Base-by-base conservation (phyloP, 306 rosid species). In the Gleditsia sinensis region DNA sequence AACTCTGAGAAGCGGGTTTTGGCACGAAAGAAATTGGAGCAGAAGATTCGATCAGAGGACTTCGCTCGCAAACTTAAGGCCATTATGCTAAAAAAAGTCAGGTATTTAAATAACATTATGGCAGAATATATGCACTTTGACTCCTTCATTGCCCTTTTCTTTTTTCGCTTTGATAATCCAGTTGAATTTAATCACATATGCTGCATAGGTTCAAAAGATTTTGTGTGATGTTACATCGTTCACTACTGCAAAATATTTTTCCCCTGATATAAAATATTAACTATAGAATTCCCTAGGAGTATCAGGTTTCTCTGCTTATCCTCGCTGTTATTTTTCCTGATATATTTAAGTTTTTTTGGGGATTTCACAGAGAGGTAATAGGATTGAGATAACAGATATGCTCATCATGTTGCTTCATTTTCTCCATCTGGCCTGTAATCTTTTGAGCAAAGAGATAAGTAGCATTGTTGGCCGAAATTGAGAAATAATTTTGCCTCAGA, bases 1-100 rank as follows among this genome's bases (percentile, higher is more conserved):
- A 91, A 91, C 85, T 94, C 97, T 4, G 96, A 91, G 89, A 94
- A 90, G 83, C 93, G 96, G 4, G 81, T 90, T 36, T 75, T 91
- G 81, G 95, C 98, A 10, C 75, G 78, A 58, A 90, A 91, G 83
- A 81, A 62, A 32, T 81, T 94, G 69, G 87, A 91, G 80, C 85
- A 62, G 10, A 90, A 65, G 77, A 27, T 94, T 45, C 86, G 76
- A 19, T 89, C 96, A 7, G 86, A 90, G 69, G 93, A 94, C 37
- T 88, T 91, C 9, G 89, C 96, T 8, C 86, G 82, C 83, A 91
- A 91, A 81, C 94, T 94, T 60, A 83, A 90, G 75, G 42, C 91
- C 77, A 84, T 94, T 60, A 86, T 94, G 77, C 28, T 84, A 70
- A 88, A 92, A 85, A 94, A 94, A 91, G 90, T 91, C 88, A 94